phyloP scores from a whole-genome alignment of 768 basidiomycete species.

The Boletus insuetus region DNA sequence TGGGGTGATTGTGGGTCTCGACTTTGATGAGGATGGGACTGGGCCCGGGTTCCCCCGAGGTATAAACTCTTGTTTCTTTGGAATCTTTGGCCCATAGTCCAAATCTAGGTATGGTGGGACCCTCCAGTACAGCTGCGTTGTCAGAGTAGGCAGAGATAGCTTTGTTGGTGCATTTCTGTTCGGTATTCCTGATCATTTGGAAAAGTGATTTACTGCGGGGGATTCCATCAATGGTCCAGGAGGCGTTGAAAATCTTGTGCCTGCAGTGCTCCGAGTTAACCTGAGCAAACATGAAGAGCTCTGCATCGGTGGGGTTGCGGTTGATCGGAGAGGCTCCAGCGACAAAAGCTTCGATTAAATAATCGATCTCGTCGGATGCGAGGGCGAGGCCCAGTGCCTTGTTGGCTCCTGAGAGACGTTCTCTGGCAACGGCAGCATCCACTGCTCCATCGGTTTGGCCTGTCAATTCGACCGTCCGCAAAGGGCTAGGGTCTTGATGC shows the following conservation, averaged over 20 bases:
- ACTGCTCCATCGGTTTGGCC: conserved; percentile 19
- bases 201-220: conserved; percentile 75
- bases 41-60: conserved; percentile 52
- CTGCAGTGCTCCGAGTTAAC: conserved; percentile 99
- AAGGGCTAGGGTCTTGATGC: conserved; percentile 61
- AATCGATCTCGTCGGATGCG: conserved; percentile 85
- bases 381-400: conserved; percentile 86
- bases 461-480: conserved; percentile 67
- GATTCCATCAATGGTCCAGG: conserved; percentile 84
- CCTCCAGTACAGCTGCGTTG: conserved; percentile 93
- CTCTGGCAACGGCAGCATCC: conserved; percentile 45
- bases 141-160: conserved; percentile 98
- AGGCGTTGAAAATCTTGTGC: conserved; percentile 99
- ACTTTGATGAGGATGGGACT: conserved; percentile 95
- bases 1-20: conserved; percentile 99
- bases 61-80: conserved; percentile 46
- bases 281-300: conserved; percentile 99
- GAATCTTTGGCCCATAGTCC: conserved; percentile 40
- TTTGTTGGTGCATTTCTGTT: conserved; percentile 65
- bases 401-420: conserved; percentile 74
- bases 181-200: conserved; percentile 97
- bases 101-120: conserved; percentile 68
- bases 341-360: conserved; percentile 86
- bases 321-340: conserved; percentile 62
- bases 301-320: conserved; percentile 93